Base-by-base conservation (phyloP, 768 basidiomycete genomes). In the Royoungia palumana region DNA sequence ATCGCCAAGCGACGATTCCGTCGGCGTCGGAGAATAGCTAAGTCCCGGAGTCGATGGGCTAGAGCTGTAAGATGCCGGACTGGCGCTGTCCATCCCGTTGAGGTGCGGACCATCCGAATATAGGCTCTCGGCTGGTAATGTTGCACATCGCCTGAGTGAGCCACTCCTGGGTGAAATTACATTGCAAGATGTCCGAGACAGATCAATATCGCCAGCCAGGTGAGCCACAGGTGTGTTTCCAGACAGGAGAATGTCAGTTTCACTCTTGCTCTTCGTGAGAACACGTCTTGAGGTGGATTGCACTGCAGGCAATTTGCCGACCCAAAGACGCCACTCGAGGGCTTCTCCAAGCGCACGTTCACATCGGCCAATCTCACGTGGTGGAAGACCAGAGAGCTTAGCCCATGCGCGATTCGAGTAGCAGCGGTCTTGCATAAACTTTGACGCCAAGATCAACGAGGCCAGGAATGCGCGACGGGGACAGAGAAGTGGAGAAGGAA, bases 341-440 rank as follows among this genome's bases (percentile, higher is more conserved):
- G 90, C 85, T 63, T 84, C 82, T 20, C 92, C 89, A 35, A 97
- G 80, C 1, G 88, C 89, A 20, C 89, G 82, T 68, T 97, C 94
- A 62, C 91, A 94, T 16, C 83, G 80, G 34, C 89, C 84, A 44
- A 97, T 88, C 72, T 97, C 94, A 35, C 82, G 72, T 5, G 90
- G 82, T 0, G 85, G 81, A 3, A 97, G 76, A 16, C 93, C 92
- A n/a, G 88, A 89, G 6, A 97, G 78, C 61, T 94, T 93, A 2
- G 89, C 88, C 94, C 94, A 96, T 16, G 94, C 93, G 22, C 83
- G 81, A 65, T 96, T 95, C 13, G 90, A 93, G 59, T 94, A 96
- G 36, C 89, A 91, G 43, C 89, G 85, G 61, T 97, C 94, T 71
- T 94, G 92, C 53, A 88, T 82, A 63, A 94, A 94, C 59, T 97